These are phyloP conservation scores for Fomitopsis betulina DNA, from an alignment of 1,284 basidiomycete genomes.

Conservation along the genomic window DNA sequence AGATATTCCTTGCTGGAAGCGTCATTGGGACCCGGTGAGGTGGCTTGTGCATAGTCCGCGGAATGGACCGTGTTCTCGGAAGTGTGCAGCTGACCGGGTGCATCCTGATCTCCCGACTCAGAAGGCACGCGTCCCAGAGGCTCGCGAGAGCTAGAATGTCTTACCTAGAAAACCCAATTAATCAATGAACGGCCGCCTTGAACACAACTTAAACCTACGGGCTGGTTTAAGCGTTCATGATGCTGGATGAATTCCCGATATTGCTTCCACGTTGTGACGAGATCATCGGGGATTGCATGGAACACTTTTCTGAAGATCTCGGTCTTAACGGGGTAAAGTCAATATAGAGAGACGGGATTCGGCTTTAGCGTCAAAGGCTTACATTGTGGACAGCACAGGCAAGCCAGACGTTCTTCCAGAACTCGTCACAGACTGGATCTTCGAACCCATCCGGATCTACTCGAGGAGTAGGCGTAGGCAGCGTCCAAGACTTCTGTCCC, in stretches of 20 bases:
- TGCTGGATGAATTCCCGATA: constrained; percentile 83
- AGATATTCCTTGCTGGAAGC: constrained; percentile 2
- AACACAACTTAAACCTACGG: constrained; percentile 45
- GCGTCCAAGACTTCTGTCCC: constrained; percentile 50
- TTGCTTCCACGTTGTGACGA: constrained; percentile 90
- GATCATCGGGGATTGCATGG: constrained; percentile 86
- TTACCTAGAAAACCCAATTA: constrained; percentile 33
- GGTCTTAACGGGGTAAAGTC: constrained; percentile 48
- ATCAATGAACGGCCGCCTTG: constrained; percentile 1
- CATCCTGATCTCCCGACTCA: constrained; percentile 46
- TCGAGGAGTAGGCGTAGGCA: constrained; percentile 64
- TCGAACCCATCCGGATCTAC: constrained; percentile 79
- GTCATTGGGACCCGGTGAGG: constrained; percentile 15
- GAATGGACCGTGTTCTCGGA: constrained; percentile 13
- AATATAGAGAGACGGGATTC: constrained; percentile 2
- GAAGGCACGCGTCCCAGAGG: constrained; percentile 54
- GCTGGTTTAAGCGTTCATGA: constrained; percentile 72
- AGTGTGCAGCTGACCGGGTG: constrained; percentile 19
- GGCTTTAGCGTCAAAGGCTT: constrained; percentile 27
- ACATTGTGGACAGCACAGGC: constrained; percentile 83
- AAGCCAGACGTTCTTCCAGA: constrained; percentile 90
- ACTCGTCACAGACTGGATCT: constrained; percentile 81
- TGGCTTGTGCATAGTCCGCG: constrained; percentile 14
- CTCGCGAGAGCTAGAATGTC: constrained; percentile 39
- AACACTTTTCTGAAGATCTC: constrained; percentile 94